These are phyloP conservation scores for Ascosphaera apis DNA, from an alignment of 2,329 filamentous ascomycete genomes.

Conservation along the genomic window DNA sequence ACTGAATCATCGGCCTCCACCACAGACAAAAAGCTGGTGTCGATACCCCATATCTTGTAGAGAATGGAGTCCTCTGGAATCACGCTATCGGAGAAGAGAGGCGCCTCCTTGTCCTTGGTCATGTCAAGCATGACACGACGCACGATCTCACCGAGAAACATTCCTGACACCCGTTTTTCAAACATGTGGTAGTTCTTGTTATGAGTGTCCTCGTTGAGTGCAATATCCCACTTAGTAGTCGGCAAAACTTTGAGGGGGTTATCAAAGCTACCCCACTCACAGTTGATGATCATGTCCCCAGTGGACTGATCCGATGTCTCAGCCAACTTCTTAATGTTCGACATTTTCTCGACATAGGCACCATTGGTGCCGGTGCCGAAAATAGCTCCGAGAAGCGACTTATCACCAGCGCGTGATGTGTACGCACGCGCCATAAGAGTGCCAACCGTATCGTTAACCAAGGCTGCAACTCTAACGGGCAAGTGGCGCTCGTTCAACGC, in stretches of 20 bases:
- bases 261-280: slow-evolving; percentile 96
- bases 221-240: slow-evolving; percentile 57
- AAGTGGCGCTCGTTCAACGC: slow-evolving; percentile 74
- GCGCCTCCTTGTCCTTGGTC: slow-evolving; percentile 39
- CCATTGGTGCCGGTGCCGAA: slow-evolving; percentile 97
- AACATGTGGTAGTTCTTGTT: slow-evolving; percentile 98
- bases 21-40: slow-evolving; percentile 73
- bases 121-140: slow-evolving; percentile 53
- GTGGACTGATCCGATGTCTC: slow-evolving; percentile 49
- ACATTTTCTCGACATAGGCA: slow-evolving; percentile 82
- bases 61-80: slow-evolving; percentile 44
- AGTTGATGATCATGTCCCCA: slow-evolving; percentile 93
- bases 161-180: slow-evolving; percentile 92
- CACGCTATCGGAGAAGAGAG: slow-evolving; percentile 56
- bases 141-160: slow-evolving; percentile 92
- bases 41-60: slow-evolving; percentile 66
- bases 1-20: slow-evolving; percentile 58
- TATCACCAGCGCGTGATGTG: slow-evolving; percentile 66
- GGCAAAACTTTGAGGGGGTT: slow-evolving; percentile 77
- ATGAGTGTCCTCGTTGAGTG: slow-evolving; percentile 55
- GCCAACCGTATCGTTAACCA: slow-evolving; percentile 94
- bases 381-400: slow-evolving; percentile 80
- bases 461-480: slow-evolving; percentile 79
- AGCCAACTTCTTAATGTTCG: slow-evolving; percentile 55
- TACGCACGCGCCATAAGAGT: slow-evolving; percentile 97